Percentiles rank a stretch among this genome's conserved stretches.
phyloP scores from a whole-genome alignment of 1,284 basidiomycete species.

The Naganishia albida region DNA sequence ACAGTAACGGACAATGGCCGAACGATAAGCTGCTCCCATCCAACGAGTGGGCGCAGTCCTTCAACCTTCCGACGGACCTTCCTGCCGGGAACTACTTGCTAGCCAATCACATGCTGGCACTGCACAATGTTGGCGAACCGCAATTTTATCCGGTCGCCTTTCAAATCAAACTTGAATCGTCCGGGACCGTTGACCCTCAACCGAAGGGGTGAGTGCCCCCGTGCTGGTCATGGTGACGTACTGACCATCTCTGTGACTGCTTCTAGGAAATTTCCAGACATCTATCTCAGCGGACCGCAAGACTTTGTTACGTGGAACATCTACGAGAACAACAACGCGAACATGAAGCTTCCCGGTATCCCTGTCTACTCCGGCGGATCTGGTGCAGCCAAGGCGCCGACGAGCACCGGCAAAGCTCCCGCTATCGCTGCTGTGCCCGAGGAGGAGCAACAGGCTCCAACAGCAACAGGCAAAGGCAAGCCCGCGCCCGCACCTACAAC shows the following conservation, averaged over 20 bases:
- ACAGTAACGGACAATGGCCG: constrained; percentile 36
- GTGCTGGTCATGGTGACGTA: neutral
- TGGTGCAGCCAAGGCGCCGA: neutral
- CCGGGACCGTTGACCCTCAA: constrained; percentile 36
- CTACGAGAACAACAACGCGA: constrained; percentile 18
- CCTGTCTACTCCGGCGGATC: constrained; percentile 10
- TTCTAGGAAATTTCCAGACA: constrained; percentile 16
- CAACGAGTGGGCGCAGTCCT: constrained; percentile 32
- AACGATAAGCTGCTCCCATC: constrained; percentile 31
- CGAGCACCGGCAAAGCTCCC: too few relatives aligned
- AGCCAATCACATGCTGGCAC: constrained; percentile 38
- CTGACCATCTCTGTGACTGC: too few relatives aligned
- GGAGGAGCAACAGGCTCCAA: too few relatives aligned
- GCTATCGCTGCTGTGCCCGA: neutral
- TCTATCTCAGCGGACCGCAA: constrained; percentile 23
- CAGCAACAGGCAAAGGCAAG: too few relatives aligned
- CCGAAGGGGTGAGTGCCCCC: constrained; percentile 1
- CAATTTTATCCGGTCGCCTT: constrained; percentile 42
- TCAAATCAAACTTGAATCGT: constrained; percentile 38
- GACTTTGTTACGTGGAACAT: constrained; percentile 25
- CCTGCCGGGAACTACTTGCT: constrained; percentile 39
- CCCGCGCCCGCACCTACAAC: too few relatives aligned
- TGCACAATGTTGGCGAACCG: constrained; percentile 38
- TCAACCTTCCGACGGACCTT: constrained; percentile 38
- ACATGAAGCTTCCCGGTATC: constrained; percentile 14